Percentiles rank a stretch among this genome's conserved stretches.
These are phyloP conservation scores for Malus orientalis DNA, from an alignment of 306 rosid species.

Conservation along the genomic window DNA sequence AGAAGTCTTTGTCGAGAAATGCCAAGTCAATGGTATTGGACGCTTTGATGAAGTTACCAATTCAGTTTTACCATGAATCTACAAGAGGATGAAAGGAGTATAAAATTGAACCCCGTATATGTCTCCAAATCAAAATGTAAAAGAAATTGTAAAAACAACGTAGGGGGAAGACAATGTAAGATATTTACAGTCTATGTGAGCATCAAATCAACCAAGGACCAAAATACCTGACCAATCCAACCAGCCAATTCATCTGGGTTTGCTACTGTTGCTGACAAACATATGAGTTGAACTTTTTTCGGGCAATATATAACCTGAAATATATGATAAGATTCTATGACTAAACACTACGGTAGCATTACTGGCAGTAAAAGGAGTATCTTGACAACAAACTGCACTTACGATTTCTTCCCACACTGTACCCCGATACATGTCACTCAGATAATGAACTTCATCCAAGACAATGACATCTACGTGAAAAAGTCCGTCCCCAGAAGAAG, in stretches of 20 bases:
- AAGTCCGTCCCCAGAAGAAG: conserved; percentile 72
- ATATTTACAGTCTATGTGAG: not conserved
- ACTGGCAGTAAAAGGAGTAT: conserved; percentile 14
- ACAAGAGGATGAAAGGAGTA: conserved; percentile 20
- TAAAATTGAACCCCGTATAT: not conserved
- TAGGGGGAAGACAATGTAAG: not conserved
- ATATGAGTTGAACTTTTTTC: conserved; percentile 78
- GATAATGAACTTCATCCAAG: conserved; percentile 97
- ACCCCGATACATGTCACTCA: conserved; percentile 93
- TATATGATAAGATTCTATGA: not conserved
- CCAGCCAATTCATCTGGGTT: conserved; percentile 96
- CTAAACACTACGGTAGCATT: not conserved
- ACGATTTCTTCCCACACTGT: conserved; percentile 98
- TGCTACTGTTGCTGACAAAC: conserved; percentile 86
- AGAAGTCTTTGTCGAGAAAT: conserved; percentile 68
- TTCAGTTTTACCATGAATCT: conserved; percentile 94
- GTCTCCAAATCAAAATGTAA: too few relatives aligned
- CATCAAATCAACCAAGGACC: not conserved
- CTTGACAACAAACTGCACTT: conserved; percentile 29
- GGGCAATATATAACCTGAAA: conserved; percentile 85
- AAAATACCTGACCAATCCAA: conserved; percentile 92
- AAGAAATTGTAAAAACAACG: too few relatives aligned
- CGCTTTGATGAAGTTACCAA: conserved; percentile 86
- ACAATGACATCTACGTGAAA: conserved; percentile 85
- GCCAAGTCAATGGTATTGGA: conserved; percentile 95